Evolutionary conservation across 176 grass and related monocot genomes (phyloP), one percentile per base, ranked within the genome.

Genomic region (Aegilops bicornis): DNA sequence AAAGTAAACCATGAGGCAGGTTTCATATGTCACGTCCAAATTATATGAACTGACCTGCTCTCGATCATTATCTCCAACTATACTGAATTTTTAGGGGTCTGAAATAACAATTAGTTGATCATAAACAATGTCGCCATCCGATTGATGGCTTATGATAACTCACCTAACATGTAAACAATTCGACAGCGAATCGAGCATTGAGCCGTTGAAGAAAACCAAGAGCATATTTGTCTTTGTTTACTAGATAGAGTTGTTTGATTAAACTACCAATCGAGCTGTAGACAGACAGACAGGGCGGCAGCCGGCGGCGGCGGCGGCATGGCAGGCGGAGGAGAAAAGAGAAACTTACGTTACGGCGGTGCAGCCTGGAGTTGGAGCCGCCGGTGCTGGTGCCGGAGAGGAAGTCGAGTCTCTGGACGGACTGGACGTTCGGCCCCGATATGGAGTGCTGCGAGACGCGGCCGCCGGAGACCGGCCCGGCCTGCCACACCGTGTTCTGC

Each of bases 401-500:
- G 84, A 99, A 94, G 87, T 99, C 74, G 2, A 96, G 73, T 0
- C 8, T 83, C 12, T 0, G 71, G 0, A 1, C 4, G 12, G 88
- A 85, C 24, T 77, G 65, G 25, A 78, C 0, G 45, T 95, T 89
- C 0, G 39, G 16, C 0, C 73, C 81, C 22, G 16, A 7, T 1
- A 0, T 7, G 0, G 17, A 0, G 85, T 99, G 97, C 64, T 0
- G 5, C 27, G 1, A 0, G 8, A 95, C 43, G 4, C 33, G 0
- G 0, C 89, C 89, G 27, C 3, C 15, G 84, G 0, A 88, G 60
- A 7, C 1, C 1, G 48, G 73, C 0, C 94, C 94, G 14, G 79
- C 78, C 86, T 99, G 97, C 97, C 97, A 99, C 83, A 94, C 94
- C 36, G 90, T 90, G 89, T 79, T 84, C 45, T 87, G 89, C 33